Evolutionary conservation across 73 alveolate genomes (phyloP).

Genomic region (Paramecium primaurelia): DNA sequence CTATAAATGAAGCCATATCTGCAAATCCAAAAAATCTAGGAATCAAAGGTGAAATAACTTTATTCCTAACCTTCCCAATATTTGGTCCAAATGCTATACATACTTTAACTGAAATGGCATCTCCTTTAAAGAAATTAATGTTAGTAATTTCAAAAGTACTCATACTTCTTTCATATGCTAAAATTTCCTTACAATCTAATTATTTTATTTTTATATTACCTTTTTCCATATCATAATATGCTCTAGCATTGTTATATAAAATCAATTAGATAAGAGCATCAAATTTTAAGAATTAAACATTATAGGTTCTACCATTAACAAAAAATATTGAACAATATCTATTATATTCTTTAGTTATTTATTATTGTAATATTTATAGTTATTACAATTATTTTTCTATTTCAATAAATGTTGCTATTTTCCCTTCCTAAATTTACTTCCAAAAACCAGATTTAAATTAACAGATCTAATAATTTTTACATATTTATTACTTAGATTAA

Average conservation of each 20-base stretch:
- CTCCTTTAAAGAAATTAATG: slow-evolving; percentile 3
- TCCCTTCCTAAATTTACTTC: not conserved
- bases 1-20: not conserved
- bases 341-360: not conserved
- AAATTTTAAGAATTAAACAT: not conserved
- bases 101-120: not conserved
- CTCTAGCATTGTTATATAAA: not conserved
- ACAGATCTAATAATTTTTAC: not conserved
- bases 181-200: not conserved
- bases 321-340: not conserved
- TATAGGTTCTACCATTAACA: not conserved
- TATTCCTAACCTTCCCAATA: not conserved
- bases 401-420: not conserved
- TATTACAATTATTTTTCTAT: not conserved
- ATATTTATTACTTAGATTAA: not conserved
- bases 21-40: slow-evolving; percentile 7
- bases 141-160: not conserved
- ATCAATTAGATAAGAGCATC: not conserved
- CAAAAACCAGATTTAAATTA: not conserved
- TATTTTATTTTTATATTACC: not conserved
- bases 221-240: slow-evolving; percentile 14
- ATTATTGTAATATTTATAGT: not conserved
- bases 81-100: slow-evolving; percentile 20
- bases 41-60: not conserved
- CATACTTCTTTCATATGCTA: not conserved